phyloP scores from a whole-genome alignment of 1,284 basidiomycete genomes.

The Veloporphyrellus conicus region DNA sequence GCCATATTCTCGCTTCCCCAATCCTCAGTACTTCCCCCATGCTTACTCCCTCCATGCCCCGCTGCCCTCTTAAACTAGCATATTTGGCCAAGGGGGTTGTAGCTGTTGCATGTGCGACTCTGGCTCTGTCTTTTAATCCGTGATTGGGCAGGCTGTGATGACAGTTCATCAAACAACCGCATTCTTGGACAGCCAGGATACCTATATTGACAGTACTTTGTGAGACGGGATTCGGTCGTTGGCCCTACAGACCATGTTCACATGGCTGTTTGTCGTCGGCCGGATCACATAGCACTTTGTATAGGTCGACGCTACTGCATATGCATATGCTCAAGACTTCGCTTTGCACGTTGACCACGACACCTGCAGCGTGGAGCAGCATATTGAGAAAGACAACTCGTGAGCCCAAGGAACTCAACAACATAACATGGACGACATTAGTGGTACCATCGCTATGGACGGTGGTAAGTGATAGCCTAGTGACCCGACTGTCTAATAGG shows the following conservation, averaged over 20 bases:
- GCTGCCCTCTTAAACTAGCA: too few species aligned
- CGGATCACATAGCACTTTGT: slow-evolving; percentile 43
- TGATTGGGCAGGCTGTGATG: slow-evolving; percentile 42
- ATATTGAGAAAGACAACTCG: slow-evolving; percentile 64
- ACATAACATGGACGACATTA: slow-evolving; percentile 47
- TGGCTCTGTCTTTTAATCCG: slow-evolving; percentile 11
- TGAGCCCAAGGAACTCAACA: slow-evolving; percentile 41
- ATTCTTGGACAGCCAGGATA: slow-evolving; percentile 44
- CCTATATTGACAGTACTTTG: slow-evolving; percentile 45
- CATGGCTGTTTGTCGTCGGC: slow-evolving; percentile 42
- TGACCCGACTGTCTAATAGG: slow-evolving; percentile 55
- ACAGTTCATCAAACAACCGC: slow-evolving; percentile 43
- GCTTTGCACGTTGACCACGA: slow-evolving; percentile 58
- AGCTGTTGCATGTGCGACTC: slow-evolving; percentile 24
- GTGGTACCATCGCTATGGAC: slow-evolving; percentile 49
- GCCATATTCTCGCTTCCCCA: slow-evolving; percentile 33
- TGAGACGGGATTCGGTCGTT: slow-evolving; percentile 42
- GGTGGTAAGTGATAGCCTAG: too few species aligned
- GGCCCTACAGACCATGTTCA: slow-evolving; percentile 52
- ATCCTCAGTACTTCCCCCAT: slow-evolving; percentile 51
- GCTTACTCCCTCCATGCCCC: too few species aligned
- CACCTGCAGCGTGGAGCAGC: slow-evolving; percentile 63
- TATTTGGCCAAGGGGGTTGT: too few species aligned
- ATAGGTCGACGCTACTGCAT: slow-evolving; percentile 50
- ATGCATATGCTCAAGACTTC: slow-evolving; percentile 54